A percentile compares a stretch with the other conserved stretches of the same genome.
Conservation (phyloP, 2,329 filamentous ascomycete genomes). For the Apiospora marii region DNA sequence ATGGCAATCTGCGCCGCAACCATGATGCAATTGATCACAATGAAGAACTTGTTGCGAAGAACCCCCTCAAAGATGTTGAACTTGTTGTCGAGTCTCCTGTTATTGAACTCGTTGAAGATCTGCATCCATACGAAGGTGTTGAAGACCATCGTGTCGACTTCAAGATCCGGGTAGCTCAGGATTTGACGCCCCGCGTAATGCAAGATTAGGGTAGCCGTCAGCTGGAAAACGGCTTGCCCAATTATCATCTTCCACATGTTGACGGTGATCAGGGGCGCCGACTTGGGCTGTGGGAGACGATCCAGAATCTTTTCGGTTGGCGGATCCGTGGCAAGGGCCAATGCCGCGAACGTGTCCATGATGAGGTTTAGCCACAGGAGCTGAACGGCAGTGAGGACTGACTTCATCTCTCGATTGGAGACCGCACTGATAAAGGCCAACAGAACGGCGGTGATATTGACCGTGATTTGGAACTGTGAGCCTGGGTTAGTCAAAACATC, state of each 20-base stretch:
- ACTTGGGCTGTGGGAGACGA: slow-evolving; percentile 64
- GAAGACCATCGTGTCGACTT: slow-evolving; percentile 69
- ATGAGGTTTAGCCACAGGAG: slow-evolving; percentile 75
- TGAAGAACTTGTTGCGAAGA: slow-evolving; percentile 64
- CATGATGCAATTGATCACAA: slow-evolving; percentile 64
- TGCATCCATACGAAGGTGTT: slow-evolving; percentile 78
- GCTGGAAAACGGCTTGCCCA: slow-evolving; percentile 67
- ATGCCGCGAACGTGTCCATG: slow-evolving; percentile 73
- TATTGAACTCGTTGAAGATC: slow-evolving; percentile 75
- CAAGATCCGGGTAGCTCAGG: slow-evolving; percentile 55
- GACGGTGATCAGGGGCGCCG: slow-evolving; percentile 74
- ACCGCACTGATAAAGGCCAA: slow-evolving; percentile 72
- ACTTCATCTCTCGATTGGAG: slow-evolving; percentile 59
- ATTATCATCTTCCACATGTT: slow-evolving; percentile 75
- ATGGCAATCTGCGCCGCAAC: slow-evolving; percentile 64
- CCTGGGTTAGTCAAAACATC: neutral
- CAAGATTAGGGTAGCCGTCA: slow-evolving; percentile 64
- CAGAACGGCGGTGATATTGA: slow-evolving; percentile 73
- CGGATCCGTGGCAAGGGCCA: slow-evolving; percentile 70
- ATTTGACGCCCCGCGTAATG: slow-evolving; percentile 68
- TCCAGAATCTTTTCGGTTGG: slow-evolving; percentile 65
- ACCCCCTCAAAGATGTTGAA: slow-evolving; percentile 69
- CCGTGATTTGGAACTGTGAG: slow-evolving; percentile 68
- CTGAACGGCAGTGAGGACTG: slow-evolving; percentile 71
- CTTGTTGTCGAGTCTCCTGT: slow-evolving; percentile 67